Evolutionary conservation across 768 basidiomycete genomes (phyloP), one percentile per base, ranked within the genome.

Genomic region (Multifurca ochricompacta): DNA sequence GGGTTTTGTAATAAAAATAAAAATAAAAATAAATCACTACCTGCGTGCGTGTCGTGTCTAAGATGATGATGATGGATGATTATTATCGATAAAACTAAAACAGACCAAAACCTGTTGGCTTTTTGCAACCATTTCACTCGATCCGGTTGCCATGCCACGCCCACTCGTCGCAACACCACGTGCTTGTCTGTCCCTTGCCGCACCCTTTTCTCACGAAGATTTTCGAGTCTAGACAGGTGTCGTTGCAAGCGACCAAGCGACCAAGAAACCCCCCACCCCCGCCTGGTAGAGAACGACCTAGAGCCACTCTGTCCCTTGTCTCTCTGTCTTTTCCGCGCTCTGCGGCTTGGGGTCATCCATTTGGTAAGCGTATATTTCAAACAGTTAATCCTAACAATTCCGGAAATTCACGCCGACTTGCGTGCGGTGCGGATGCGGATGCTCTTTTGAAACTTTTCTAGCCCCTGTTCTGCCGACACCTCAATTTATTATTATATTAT

Each of bases 111-210:
- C n/a, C n/a, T 36, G 32, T 21, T 21, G 4, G 40, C 34, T 32
- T 50, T 56, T 48, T 50, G 37, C 49, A 32, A 47, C 43, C 37
- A 30, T 47, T 47, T 51, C 36, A 35, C 55, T 51, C 50, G 55
- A 56, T 56, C 55, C 4, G 50, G 56, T 57, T 57, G 56, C 56
- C 5, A 57, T 47, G 56, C 56, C 28, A 37, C 23, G 21, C 37
- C 14, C 45, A 19, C 37, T 48, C 25, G 27, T 54, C 47, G 32
- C 35, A 13, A 44, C n/a, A n/a, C 55, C 50, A 46, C 50, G 44
- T 52, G 43, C 45, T 16, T 10, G 19, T 31, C 13, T 45, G 13
- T 9, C 41, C 3, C 23, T 43, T 43, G 21, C 21, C 14, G 9
- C n/a, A 2, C 10, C 27, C 21, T 9, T 21, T 31, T 31, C 44